phyloP scores from a whole-genome alignment of 768 basidiomycete genomes.

The Lactarius pseudohatsudake region DNA sequence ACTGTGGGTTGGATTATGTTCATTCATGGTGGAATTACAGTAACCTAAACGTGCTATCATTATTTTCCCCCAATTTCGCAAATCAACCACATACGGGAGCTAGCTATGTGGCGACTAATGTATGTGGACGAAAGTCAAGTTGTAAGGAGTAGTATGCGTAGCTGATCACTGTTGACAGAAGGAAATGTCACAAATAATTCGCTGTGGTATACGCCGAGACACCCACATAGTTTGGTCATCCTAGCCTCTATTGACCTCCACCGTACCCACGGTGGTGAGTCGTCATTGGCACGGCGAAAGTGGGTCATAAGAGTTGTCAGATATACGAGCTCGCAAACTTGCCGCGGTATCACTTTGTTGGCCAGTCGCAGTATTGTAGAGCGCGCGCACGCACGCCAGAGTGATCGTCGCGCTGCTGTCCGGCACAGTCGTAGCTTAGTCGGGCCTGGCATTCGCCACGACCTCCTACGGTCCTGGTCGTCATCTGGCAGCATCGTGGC shows the following conservation, averaged over 20 bases:
- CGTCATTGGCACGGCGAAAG: background rate
- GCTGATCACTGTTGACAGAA: background rate
- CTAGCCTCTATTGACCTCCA: background rate
- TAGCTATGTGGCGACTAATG: too few species aligned
- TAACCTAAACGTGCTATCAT: too few species aligned
- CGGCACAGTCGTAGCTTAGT: conserved; percentile 36
- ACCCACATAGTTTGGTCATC: background rate
- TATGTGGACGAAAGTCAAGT: too few species aligned
- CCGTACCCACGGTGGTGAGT: background rate
- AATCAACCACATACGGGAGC: too few species aligned
- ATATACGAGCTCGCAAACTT: conserved; percentile 51
- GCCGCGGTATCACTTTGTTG: conserved; percentile 46
- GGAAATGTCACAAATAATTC: too few species aligned
- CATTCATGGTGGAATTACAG: too few species aligned
- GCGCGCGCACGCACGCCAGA: conserved; percentile 36
- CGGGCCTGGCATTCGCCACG: background rate
- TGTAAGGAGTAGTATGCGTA: too few species aligned
- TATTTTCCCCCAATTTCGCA: too few species aligned
- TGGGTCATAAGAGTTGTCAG: conserved; percentile 46
- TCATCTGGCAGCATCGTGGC: conserved; percentile 40
- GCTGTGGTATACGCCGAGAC: background rate
- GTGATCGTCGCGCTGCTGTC: conserved; percentile 44
- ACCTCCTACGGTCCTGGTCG: conserved; percentile 22
- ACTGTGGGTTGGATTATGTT: too few species aligned
- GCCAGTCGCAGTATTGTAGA: conserved; percentile 37